Evolutionary conservation across 306 rosid species (phyloP), one percentile per base, ranked within the genome.

Genomic region (Lagenaria siceraria): DNA sequence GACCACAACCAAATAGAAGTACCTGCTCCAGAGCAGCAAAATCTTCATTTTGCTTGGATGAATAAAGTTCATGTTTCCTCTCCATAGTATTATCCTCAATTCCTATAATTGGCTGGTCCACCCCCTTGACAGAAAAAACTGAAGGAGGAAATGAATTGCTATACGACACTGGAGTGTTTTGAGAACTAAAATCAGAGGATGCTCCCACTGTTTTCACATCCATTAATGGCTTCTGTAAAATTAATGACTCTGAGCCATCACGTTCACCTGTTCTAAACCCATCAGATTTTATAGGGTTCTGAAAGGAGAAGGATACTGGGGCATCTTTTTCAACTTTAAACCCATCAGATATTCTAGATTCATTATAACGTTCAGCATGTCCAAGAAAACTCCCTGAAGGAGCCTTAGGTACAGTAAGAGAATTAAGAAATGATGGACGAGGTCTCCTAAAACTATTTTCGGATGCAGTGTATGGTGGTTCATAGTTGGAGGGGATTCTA

Each of bases 11-110:
- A 75, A 70, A 52, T 52, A 77, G n/a, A 40, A 83, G 54, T 80
- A 96, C 99, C 99, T 92, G 99, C 81, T 96, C 99, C 83, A 96
- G 84, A 82, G 98, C 92, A 78, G 92, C 62, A 79, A 96, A 96
- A 80, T 96, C 98, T 66, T 96, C 99, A 81, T 90, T 86, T 43
- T 90, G 88, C 73, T 92, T 81, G 53, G 92, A 77, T 33, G 86
- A 81, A 82, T 79, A 85, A 76, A 85, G 89, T 13, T 86, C 89
- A 63, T 80, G 85, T 70, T 82, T 85, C 81, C 42, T 87, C 80
- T 89, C 92, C 89, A 75, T 25, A 46, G 78, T 90, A 81, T 86
- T 88, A 77, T 85, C 93, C 79, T 77, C 82, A 21, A 87, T 80
- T 80, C 76, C 76, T 27, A 21, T 68, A 80, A 76, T 86, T 53